phyloP scores from a whole-genome alignment of 345 rosid species.

The Citrus unshiu region DNA sequence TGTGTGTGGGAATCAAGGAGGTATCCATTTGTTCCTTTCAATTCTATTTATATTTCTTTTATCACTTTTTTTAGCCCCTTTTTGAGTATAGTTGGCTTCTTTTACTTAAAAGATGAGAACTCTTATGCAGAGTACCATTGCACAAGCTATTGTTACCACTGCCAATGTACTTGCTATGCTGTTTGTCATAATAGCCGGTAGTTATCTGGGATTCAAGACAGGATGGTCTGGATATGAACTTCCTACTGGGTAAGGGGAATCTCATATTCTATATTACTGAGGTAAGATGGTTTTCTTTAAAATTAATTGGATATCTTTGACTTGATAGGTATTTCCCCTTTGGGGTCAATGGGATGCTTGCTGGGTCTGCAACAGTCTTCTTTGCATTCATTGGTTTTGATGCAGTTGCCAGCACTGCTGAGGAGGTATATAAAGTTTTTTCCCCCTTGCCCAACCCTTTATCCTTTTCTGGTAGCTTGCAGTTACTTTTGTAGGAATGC shows the following conservation, averaged over 20 bases:
- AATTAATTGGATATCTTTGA: conserved; percentile 7
- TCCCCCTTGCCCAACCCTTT: background rate
- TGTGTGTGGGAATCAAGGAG: conserved; percentile 98
- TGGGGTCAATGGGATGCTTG: conserved; percentile 96
- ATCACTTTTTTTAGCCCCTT: too few relatives aligned
- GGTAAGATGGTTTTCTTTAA: conserved; percentile 1
- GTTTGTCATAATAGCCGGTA: conserved; percentile 79
- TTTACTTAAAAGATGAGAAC: background rate
- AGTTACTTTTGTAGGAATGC: background rate
- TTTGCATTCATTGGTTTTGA: conserved; percentile 97
- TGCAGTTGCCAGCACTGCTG: conserved; percentile 97
- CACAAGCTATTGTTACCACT: conserved; percentile 75
- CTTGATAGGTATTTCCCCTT: conserved; percentile 71
- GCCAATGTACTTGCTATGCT: conserved; percentile 80
- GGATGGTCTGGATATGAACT: conserved; percentile 96
- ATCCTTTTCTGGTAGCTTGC: background rate
- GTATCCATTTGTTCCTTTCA: conserved; percentile 32
- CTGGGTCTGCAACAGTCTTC: conserved; percentile 95
- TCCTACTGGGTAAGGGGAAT: conserved; percentile 70
- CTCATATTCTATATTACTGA: background rate
- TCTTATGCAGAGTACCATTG: conserved; percentile 74
- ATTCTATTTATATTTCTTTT: background rate
- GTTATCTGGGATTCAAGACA: conserved; percentile 81
- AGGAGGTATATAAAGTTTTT: conserved; percentile 59
- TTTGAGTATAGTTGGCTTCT: background rate